phyloP scores from a whole-genome alignment of 2,329 filamentous ascomycete genomes.

The Sphaerostilbella broomeana region DNA sequence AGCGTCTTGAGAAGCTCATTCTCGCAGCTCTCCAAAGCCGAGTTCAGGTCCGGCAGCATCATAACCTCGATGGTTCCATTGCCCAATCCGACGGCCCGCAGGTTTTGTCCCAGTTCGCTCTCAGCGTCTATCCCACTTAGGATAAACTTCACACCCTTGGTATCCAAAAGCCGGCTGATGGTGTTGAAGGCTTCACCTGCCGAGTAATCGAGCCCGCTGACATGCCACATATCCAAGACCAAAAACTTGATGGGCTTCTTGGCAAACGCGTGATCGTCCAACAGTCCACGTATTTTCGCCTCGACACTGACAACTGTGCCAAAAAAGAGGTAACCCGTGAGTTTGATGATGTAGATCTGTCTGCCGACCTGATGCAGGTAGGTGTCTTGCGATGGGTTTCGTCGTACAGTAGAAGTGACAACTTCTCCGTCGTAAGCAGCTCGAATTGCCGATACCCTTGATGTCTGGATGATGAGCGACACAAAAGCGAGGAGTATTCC shows the following conservation, averaged over 20 bases:
- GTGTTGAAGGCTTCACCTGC: conserved; percentile 92
- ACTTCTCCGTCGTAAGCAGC: conserved; percentile 86
- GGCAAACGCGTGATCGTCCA: conserved; percentile 75
- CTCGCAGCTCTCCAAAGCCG: conserved; percentile 87
- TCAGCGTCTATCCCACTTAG: conserved; percentile 76
- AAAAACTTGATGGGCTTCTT: conserved; percentile 80
- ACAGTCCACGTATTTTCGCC: conserved; percentile 71
- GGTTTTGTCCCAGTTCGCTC: conserved; percentile 66
- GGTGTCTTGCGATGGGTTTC: conserved; percentile 81
- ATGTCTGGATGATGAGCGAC: conserved; percentile 86
- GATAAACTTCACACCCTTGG: conserved; percentile 71
- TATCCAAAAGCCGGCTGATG: conserved; percentile 75
- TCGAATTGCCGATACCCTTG: conserved; percentile 79
- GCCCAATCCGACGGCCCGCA: conserved; percentile 78
- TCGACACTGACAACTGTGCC: conserved; percentile 96
- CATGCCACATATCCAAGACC: conserved; percentile 80
- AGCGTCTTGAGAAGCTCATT: conserved; percentile 84
- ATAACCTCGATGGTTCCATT: conserved; percentile 66
- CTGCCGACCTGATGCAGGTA: conserved; percentile 79
- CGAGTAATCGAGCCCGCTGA: conserved; percentile 91
- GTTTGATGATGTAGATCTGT: conserved; percentile 86
- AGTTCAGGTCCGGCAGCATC: conserved; percentile 85
- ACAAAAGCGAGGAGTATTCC: conserved; percentile 89
- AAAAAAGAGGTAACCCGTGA: conserved; percentile 95
- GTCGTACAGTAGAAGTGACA: conserved; percentile 84